Base-by-base conservation (phyloP, 1,284 basidiomycete genomes). In the Vanrija pseudolonga region DNA sequence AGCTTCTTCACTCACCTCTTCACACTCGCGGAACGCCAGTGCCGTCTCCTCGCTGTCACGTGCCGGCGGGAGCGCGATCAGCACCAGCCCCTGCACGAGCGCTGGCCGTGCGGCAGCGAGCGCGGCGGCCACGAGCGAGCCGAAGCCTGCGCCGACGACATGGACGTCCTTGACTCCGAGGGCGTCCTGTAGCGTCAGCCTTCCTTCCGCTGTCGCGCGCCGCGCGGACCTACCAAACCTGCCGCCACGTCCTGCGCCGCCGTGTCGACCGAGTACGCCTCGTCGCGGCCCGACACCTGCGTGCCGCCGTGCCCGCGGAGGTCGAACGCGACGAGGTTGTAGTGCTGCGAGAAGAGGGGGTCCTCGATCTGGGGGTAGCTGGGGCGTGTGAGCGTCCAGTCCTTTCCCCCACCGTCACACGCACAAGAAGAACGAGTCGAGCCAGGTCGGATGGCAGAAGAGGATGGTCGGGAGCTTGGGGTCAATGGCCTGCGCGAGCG, bases 281-380 rank as follows among this genome's bases (percentile, higher is more conserved):
- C 48, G 18, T 56, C 41, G 5, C 45, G 37, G 3, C 47, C 39
- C 3, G 38, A 36, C 5, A 56, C 57, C n/a, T 26, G 39, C 3
- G 62, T 59, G 3, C 52, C 47, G 3, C 66, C 66, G 47, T 66
- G 66, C 1, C 61, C 66, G 7, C 64, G 59, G 26, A 55, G 36
- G 50, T 68, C 66, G 32, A 68, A 58, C 1, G 61, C 50, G 17
- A 68, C 42, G 17, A 66, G 55, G 51, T 68, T 68, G 57, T 59
- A 64, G 12, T 61, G 51, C 47, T 60, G 57, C 24, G 52, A 37
- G 9, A 68, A 60, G 9, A 58, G 45, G 6, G 64, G 56, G 55
- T 68, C 66, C 17, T 68, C 64, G 18, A 53, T 62, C 48, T 68
- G 66, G 0, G 66, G 66, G 50, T 68, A 68, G 50, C 66, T 68